A percentile compares a stretch with the other conserved stretches of the same genome.
Conservation (phyloP, 164 flowering plant genomes). For the Taxillus chinensis region DNA sequence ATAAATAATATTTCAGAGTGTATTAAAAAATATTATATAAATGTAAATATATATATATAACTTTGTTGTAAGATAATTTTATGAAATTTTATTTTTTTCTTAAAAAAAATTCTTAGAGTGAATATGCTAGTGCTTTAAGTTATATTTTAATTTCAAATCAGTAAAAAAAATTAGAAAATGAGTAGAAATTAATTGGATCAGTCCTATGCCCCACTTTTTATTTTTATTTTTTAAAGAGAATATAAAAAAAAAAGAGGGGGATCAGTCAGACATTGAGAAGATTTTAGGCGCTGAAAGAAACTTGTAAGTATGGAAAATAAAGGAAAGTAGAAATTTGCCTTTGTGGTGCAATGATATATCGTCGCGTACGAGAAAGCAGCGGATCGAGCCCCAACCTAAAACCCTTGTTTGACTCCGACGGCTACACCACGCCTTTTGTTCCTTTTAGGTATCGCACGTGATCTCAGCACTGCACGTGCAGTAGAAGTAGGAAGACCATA, state of each 20-base stretch:
- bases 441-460: conserved; percentile 21
- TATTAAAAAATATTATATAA: too few species aligned
- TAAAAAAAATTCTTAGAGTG: too few species aligned
- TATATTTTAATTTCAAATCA: too few species aligned
- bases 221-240: too few species aligned
- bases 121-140: too few species aligned
- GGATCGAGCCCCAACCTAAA: too few species aligned
- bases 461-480: conserved; percentile 21
- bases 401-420: too few species aligned
- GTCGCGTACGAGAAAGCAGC: conserved; percentile 5
- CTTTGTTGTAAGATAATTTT: too few species aligned
- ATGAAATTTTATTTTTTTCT: too few species aligned
- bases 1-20: too few species aligned
- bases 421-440: conserved; percentile 2
- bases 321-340: conserved; percentile 16
- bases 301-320: neutral
- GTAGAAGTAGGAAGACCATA: neutral
- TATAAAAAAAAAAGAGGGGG: neutral
- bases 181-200: neutral
- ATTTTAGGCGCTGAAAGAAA: conserved; percentile 2
- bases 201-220: neutral
- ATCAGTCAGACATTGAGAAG: neutral
- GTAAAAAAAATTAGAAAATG: too few species aligned
- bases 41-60: too few species aligned
- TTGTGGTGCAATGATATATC: conserved; percentile 31